Evolutionary conservation across 2,329 filamentous ascomycete genomes (phyloP).

Genomic region (Diplodia seriata): DNA sequence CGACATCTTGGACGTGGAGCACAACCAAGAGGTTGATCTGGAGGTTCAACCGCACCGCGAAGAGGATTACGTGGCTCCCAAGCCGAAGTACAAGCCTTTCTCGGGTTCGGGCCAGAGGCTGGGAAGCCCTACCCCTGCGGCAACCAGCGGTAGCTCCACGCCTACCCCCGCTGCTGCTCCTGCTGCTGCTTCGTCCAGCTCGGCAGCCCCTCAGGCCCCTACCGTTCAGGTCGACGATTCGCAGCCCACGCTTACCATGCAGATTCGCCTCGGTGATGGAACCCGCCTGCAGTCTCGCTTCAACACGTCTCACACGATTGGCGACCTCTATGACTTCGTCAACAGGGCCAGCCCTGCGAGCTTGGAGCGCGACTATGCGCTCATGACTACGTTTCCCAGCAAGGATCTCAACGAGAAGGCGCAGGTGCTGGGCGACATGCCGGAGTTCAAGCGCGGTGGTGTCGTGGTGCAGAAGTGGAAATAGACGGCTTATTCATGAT

Average conservation of each 20-base stretch:
- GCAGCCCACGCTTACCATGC: constrained; percentile 72
- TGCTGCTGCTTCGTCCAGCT: constrained; percentile 40
- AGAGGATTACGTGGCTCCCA: constrained; percentile 74
- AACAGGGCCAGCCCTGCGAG: constrained; percentile 66
- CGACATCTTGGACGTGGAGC: constrained; percentile 77
- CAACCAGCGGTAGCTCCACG: constrained; percentile 48
- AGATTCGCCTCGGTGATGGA: constrained; percentile 80
- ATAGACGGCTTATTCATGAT: constrained; percentile 33
- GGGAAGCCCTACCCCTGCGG: constrained; percentile 77
- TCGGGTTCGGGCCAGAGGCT: constrained; percentile 74
- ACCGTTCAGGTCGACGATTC: constrained; percentile 66
- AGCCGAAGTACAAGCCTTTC: constrained; percentile 79
- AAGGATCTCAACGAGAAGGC: constrained; percentile 77
- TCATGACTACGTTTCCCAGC: constrained; percentile 83
- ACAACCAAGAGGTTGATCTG: constrained; percentile 78
- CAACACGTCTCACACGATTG: constrained; percentile 79
- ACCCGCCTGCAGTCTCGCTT: constrained; percentile 80
- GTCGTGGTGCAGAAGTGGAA: constrained; percentile 65
- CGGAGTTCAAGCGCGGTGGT: constrained; percentile 60
- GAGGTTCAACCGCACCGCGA: constrained; percentile 76
- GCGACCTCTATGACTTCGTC: constrained; percentile 79
- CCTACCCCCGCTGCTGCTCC: constrained; percentile 45
- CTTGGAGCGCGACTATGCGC: constrained; percentile 68
- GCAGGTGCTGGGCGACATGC: constrained; percentile 55
- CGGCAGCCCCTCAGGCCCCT: constrained; percentile 38